phyloP scores from a whole-genome alignment of 192 early-diverging fungal genomes.

The Coemansia sp. region DNA sequence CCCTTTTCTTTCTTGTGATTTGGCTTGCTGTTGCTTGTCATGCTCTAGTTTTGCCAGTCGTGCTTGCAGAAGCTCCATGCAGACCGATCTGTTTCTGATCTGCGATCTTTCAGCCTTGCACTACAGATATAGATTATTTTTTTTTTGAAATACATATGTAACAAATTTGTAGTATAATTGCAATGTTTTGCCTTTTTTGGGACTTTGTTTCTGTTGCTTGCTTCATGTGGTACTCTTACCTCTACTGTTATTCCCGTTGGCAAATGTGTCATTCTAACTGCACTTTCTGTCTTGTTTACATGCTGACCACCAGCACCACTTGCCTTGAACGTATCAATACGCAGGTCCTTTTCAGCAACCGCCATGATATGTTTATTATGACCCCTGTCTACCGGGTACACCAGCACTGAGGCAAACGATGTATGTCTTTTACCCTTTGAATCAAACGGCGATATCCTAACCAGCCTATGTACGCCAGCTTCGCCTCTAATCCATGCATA shows the following conservation, averaged over 20 bases:
- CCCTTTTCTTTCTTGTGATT: slow-evolving; percentile 3
- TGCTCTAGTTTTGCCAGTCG: slow-evolving; percentile 67
- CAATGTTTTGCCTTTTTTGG: too few species aligned
- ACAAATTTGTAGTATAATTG: neutral
- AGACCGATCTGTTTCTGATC: slow-evolving; percentile 72
- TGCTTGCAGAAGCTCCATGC: slow-evolving; percentile 73
- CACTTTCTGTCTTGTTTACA: slow-evolving; percentile 87
- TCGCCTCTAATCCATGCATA: slow-evolving; percentile 69
- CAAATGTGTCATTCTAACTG: slow-evolving; percentile 84
- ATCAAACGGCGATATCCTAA: slow-evolving; percentile 70
- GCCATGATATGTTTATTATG: slow-evolving; percentile 30
- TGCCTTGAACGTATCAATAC: slow-evolving; percentile 57
- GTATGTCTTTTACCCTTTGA: slow-evolving; percentile 63
- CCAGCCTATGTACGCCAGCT: slow-evolving; percentile 70
- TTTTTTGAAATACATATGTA: too few species aligned
- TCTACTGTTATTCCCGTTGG: slow-evolving; percentile 76
- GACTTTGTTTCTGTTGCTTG: too few species aligned
- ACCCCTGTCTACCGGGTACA: slow-evolving; percentile 21
- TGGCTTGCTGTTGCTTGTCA: slow-evolving; percentile 46
- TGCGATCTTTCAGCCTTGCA: slow-evolving; percentile 13
- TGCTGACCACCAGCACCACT: slow-evolving; percentile 69
- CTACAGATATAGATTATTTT: neutral
- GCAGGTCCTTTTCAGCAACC: slow-evolving; percentile 55
- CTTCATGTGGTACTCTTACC: neutral
- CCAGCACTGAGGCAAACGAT: slow-evolving; percentile 54